Evolutionary conservation across 208 protist species (phyloP).

Genomic region (Phytomonas sp.): DNA sequence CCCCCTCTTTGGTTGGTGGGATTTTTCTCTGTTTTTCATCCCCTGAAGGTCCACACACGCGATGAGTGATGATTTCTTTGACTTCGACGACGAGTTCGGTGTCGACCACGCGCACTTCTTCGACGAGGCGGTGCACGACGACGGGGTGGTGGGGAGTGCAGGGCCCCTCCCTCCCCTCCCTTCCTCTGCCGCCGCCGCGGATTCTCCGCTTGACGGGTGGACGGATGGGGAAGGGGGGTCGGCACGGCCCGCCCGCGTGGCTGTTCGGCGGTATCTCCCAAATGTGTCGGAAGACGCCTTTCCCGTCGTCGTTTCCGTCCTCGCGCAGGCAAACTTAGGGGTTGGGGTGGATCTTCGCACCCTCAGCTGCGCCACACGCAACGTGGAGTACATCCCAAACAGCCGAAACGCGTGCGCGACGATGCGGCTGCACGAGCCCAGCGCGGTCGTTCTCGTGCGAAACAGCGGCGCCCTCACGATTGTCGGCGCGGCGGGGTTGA

Average conservation of each 20-base stretch:
- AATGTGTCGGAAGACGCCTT: slow-evolving; percentile 49
- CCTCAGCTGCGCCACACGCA: slow-evolving; percentile 78
- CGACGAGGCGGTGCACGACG: slow-evolving; percentile 11
- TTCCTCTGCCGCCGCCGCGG: no score
- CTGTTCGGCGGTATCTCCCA: slow-evolving; percentile 58
- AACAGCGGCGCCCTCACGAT: slow-evolving; percentile 72
- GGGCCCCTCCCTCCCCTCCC: no score
- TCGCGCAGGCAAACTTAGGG: slow-evolving; percentile 63
- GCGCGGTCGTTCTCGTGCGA: slow-evolving; percentile 62
- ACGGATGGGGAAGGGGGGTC: no score
- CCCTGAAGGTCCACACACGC: neutral
- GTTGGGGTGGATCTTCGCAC: slow-evolving; percentile 68
- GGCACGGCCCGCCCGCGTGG: slow-evolving; percentile 22
- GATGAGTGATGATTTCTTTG: slow-evolving; percentile 10
- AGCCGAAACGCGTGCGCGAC: slow-evolving; percentile 51
- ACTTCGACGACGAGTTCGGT: slow-evolving; percentile 16
- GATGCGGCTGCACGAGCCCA: slow-evolving; percentile 78
- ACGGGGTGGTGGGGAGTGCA: slow-evolving; percentile 3
- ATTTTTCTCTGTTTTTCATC: no score
- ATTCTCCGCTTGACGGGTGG: no score
- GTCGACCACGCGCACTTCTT: slow-evolving; percentile 22
- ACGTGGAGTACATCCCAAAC: slow-evolving; percentile 81
- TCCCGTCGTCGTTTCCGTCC: slow-evolving; percentile 68
- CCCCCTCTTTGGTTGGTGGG: no score
- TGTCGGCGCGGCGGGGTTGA: slow-evolving; percentile 65